phyloP scores from a whole-genome alignment of 495 filamentous ascomycete genomes.

The Cladorrhinum samala region DNA sequence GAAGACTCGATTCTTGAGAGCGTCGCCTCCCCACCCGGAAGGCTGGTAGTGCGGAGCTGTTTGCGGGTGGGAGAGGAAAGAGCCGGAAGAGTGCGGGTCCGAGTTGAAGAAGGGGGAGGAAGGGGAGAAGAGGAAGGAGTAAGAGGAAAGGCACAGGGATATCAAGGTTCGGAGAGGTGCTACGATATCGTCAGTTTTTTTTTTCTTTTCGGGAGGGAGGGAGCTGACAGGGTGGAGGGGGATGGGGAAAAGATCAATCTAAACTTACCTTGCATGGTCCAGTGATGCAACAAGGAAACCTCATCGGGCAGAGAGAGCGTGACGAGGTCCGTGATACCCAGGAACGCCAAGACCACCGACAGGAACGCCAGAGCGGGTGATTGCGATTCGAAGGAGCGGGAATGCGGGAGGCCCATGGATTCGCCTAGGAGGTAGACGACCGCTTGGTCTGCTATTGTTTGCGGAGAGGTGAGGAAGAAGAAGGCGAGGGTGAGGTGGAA shows the following conservation, averaged over 20 bases:
- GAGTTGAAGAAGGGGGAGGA: constrained; percentile 34
- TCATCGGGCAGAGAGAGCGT: constrained; percentile 68
- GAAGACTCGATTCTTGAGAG: constrained; percentile 70
- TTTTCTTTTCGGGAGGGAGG: no score
- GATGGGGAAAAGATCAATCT: constrained; percentile 2
- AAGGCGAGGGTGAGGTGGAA: constrained; percentile 76
- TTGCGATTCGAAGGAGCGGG: constrained; percentile 54
- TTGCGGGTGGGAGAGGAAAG: constrained; percentile 6
- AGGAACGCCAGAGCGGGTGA: constrained; percentile 65
- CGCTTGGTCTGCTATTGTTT: constrained; percentile 66
- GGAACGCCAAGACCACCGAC: constrained; percentile 57
- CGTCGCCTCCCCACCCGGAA: constrained; percentile 42
- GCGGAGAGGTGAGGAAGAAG: constrained; percentile 71
- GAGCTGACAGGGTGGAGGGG: background rate
- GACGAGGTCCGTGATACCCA: constrained; percentile 67
- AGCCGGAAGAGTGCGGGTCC: constrained; percentile 10
- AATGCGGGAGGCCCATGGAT: constrained; percentile 59
- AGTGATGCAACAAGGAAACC: constrained; percentile 52
- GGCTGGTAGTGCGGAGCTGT: constrained; percentile 21
- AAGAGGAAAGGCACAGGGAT: constrained; percentile 60
- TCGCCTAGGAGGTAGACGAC: constrained; percentile 80
- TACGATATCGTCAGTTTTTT: no score
- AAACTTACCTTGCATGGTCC: constrained; percentile 62
- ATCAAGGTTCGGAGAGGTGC: constrained; percentile 60
- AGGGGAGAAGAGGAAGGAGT: constrained; percentile 54